phyloP scores from a whole-genome alignment of 352 stramenopile genomes.

The Phytophthora cactorum region DNA sequence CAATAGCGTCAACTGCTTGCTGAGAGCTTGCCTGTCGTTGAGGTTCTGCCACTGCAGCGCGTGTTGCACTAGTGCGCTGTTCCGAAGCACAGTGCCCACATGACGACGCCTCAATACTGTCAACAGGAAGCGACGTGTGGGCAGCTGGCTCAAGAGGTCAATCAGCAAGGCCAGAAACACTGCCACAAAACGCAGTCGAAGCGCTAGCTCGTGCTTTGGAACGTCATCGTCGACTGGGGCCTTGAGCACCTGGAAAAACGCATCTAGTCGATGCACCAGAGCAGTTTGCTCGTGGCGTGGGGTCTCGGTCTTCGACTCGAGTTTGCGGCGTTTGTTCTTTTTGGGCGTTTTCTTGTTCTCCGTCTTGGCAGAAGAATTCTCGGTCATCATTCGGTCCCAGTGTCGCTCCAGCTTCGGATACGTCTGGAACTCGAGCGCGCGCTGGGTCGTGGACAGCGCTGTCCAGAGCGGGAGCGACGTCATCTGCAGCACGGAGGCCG shows the following conservation, averaged over 20 bases:
- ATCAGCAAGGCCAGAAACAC: slow-evolving; percentile 81
- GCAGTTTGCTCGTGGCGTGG: slow-evolving; percentile 35
- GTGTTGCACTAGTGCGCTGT: slow-evolving; percentile 48
- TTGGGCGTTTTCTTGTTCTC: slow-evolving; percentile 26
- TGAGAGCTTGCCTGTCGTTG: slow-evolving; percentile 52
- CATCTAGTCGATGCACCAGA: slow-evolving; percentile 44
- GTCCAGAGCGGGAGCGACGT: slow-evolving; percentile 72
- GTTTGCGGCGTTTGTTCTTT: slow-evolving; percentile 51
- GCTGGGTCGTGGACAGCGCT: slow-evolving; percentile 62
- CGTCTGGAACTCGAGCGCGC: slow-evolving; percentile 63
- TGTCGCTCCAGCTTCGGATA: slow-evolving; percentile 73
- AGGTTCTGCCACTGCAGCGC: slow-evolving; percentile 43
- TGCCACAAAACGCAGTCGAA: slow-evolving; percentile 52
- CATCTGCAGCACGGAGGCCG: slow-evolving; percentile 60
- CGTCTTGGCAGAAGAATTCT: slow-evolving; percentile 1
- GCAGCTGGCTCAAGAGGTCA: slow-evolving; percentile 88
- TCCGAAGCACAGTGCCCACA: slow-evolving; percentile 47
- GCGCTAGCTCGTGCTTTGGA: slow-evolving; percentile 24
- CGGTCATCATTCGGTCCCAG: slow-evolving; percentile 52
- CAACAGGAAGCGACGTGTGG: slow-evolving; percentile 90
- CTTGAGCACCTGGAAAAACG: slow-evolving; percentile 53
- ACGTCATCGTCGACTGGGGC: slow-evolving; percentile 33
- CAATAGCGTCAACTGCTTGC: slow-evolving; percentile 71
- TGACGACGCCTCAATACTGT: slow-evolving; percentile 73
- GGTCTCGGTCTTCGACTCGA: slow-evolving; percentile 12